phyloP scores from a whole-genome alignment of 2,329 filamentous ascomycete genomes.

The Talaromyces atroroseus region DNA sequence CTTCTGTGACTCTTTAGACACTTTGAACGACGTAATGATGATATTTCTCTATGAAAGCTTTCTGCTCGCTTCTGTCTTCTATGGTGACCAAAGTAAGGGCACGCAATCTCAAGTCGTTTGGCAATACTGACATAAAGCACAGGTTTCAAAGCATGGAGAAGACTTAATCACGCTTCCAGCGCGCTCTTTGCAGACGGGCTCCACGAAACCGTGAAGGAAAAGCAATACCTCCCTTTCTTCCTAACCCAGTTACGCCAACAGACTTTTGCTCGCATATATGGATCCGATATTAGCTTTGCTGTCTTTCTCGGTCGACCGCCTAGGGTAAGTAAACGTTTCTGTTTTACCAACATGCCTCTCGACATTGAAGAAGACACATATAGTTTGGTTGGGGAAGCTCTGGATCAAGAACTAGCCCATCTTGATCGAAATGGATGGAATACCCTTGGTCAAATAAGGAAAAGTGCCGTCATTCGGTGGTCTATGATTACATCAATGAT shows the following conservation, averaged over 20 bases:
- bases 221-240: constrained; percentile 8
- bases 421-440: constrained; percentile 12
- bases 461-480: constrained; percentile 10
- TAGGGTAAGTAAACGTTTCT: constrained; percentile 12
- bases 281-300: constrained; percentile 13
- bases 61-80: constrained; percentile 10
- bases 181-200: constrained; percentile 12
- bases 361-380: constrained; percentile 11
- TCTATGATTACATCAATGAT: constrained; percentile 13
- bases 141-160: constrained; percentile 13
- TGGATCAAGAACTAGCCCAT: constrained; percentile 4
- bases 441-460: constrained; percentile 7
- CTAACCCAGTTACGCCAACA: constrained; percentile 9
- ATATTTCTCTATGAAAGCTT: constrained; percentile 13
- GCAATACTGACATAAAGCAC: not conserved
- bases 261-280: constrained; percentile 12
- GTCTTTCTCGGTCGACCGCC: constrained; percentile 12
- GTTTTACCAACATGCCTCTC: constrained; percentile 12
- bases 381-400: not conserved
- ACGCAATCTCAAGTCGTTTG: not conserved
- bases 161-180: constrained; percentile 10
- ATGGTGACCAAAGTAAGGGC: constrained; percentile 11
- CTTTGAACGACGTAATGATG: constrained; percentile 11
- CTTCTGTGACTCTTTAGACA: constrained; percentile 12
- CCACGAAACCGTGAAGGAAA: constrained; percentile 11